These are phyloP conservation scores for Lippia alba DNA, from an alignment of 305 asterid species.

Conservation along the genomic window DNA sequence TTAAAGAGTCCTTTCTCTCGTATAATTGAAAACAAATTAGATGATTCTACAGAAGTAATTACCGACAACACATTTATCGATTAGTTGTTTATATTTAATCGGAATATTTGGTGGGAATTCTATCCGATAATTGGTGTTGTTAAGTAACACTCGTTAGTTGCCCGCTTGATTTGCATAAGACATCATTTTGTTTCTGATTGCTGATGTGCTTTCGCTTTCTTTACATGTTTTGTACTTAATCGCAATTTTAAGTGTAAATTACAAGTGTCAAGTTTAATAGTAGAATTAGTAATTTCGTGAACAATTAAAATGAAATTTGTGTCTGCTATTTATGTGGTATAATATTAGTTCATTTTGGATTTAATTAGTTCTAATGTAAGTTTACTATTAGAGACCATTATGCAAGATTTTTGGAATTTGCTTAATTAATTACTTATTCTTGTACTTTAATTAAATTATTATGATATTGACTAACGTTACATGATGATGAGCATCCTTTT, in stretches of 20 bases:
- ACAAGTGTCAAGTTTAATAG: conserved; percentile 1
- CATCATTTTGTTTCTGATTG: conserved; percentile 36
- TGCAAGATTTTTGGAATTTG: not conserved
- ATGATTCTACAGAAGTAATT: too few relatives aligned
- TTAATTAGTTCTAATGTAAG: not conserved
- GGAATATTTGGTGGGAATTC: not conserved
- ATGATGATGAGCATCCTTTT: too few relatives aligned
- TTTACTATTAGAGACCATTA: not conserved
- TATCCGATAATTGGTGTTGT: not conserved
- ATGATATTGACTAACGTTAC: too few relatives aligned
- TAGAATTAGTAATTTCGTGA: not conserved
- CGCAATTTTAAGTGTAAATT: conserved; percentile 5
- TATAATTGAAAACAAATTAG: too few relatives aligned
- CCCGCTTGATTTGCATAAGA: conserved; percentile 31
- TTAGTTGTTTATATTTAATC: too few relatives aligned
- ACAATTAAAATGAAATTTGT: not conserved
- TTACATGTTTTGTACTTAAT: conserved; percentile 24
- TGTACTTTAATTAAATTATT: too few relatives aligned
- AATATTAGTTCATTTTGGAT: not conserved
- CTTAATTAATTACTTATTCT: not conserved
- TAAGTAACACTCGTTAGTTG: conserved; percentile 29
- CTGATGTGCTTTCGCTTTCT: conserved; percentile 36
- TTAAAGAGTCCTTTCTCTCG: too few relatives aligned
- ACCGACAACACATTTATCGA: too few relatives aligned
- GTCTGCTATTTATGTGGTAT: not conserved